Evolutionary conservation across 257 asterid genomes (phyloP).

Genomic region (Catharanthus roseus): DNA sequence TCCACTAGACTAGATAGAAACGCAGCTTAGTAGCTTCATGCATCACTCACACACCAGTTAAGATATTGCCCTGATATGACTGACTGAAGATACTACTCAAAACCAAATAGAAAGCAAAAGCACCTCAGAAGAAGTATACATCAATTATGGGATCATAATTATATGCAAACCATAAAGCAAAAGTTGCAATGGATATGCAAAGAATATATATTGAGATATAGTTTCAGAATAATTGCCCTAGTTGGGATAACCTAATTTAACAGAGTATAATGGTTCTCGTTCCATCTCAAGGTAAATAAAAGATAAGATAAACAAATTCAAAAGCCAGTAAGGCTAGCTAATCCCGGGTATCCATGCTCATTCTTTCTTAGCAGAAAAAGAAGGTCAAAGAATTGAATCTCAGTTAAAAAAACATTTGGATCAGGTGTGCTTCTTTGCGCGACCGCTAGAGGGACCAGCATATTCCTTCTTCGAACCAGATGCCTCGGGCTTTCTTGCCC

Average conservation of each 20-base stretch:
- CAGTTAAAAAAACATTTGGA: slow-evolving; percentile 10
- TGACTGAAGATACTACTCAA: too few species aligned
- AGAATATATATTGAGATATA: slow-evolving; percentile 7
- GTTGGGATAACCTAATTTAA: slow-evolving; percentile 7
- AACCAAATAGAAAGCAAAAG: too few species aligned
- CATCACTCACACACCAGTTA: too few species aligned
- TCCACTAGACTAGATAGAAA: too few species aligned
- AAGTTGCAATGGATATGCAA: not conserved
- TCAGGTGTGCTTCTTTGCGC: slow-evolving; percentile 41
- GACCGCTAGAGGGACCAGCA: slow-evolving; percentile 28
- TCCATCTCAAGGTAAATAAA: not conserved
- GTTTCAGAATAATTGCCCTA: slow-evolving; percentile 4
- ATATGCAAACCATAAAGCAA: not conserved
- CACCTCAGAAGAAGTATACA: not conserved
- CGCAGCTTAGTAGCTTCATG: too few species aligned
- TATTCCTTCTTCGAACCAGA: slow-evolving; percentile 43
- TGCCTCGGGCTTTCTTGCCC: slow-evolving; percentile 91
- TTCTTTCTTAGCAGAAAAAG: slow-evolving; percentile 13
- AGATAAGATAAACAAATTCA: not conserved
- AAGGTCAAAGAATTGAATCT: slow-evolving; percentile 16
- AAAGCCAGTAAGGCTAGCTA: slow-evolving; percentile 16
- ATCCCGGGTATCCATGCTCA: not conserved
- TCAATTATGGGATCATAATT: not conserved
- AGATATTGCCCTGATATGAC: too few species aligned
- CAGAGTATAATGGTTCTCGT: slow-evolving; percentile 1